Base-by-base conservation (phyloP, 2,329 filamentous ascomycete species). In the Aspergillus glaucus region DNA sequence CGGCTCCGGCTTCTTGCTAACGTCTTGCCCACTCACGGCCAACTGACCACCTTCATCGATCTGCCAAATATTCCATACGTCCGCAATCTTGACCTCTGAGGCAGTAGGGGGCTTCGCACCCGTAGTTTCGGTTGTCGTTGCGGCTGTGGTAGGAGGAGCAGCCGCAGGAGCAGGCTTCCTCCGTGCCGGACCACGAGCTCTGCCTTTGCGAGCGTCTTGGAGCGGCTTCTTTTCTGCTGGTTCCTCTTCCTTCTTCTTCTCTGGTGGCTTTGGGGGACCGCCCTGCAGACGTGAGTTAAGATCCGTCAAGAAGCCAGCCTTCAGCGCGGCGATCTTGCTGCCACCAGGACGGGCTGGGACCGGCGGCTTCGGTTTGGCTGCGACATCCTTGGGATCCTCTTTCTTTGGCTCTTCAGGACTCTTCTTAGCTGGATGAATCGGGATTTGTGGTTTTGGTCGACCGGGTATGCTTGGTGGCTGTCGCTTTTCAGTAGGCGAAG, bases 271-370 rank as follows among this genome's bases (percentile, higher is more conserved):
- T 1, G 84, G 61, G 42, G 91, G 92, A 1, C 93, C 93, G 32
- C 95, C 73, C 63, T 89, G 85, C 24, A 98, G 76, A 44, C 90
- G 86, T 60, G 89, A 91, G 69, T 97, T 95, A 39, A 98, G 75
- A 62, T 97, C 92, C 41, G 84, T 90, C 79, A 98, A 83, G 68
- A 98, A 97, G 3, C 88, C 89, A 34, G 88, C 88, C 69, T 95
- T 90, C 28, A 98, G 75, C 21, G 88, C 87, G 14, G 91, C 89
- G 65, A 98, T 94, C 74, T 97, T 97, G 60, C 83, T 81, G 8
- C 88, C 88, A 40, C 79, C 78, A 2, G 90, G 88, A 42, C 89
- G 82, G 12, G 84, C 80, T 9, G 93, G 91, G 2, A 97, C 80
- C 0, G 83, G 80, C 4, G 93, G 91, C 65, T 96, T 97, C n/a